Conservation (phyloP, 2,329 filamentous ascomycete genomes). For the Mariannaea elegans region DNA sequence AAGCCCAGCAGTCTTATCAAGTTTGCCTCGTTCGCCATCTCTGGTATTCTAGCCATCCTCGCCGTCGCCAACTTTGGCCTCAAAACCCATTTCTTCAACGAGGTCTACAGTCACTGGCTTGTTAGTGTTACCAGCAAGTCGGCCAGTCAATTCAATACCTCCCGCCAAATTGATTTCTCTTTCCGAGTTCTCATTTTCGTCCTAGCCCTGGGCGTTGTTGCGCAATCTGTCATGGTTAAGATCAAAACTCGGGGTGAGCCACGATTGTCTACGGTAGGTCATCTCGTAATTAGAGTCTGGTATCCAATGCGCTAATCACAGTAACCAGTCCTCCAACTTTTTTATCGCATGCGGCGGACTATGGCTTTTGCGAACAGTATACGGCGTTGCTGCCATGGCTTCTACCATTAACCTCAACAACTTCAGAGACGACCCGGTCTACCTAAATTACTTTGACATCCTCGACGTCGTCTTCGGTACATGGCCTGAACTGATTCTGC, state of each 20-base stretch:
- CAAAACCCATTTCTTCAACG: slow-evolving; percentile 18
- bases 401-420: slow-evolving; percentile 19
- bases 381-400: slow-evolving; percentile 31
- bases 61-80: slow-evolving; percentile 30
- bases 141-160: not conserved
- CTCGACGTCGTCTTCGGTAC: slow-evolving; percentile 35
- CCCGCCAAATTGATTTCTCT: slow-evolving; percentile 19
- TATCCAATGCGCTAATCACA: not conserved
- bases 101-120: not conserved
- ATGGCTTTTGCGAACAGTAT: slow-evolving; percentile 39
- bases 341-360: slow-evolving; percentile 35
- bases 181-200: slow-evolving; percentile 31
- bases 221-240: slow-evolving; percentile 35
- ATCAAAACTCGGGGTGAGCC: slow-evolving; percentile 20
- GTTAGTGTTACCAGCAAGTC: not conserved
- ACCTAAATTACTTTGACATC: slow-evolving; percentile 25
- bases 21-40: slow-evolving; percentile 22
- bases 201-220: slow-evolving; percentile 21
- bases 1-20: slow-evolving; percentile 10
- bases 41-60: slow-evolving; percentile 25
- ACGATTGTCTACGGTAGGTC: slow-evolving; percentile 28
- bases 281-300: too few species aligned
- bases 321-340: slow-evolving; percentile 31
- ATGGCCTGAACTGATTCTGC: slow-evolving; percentile 39
- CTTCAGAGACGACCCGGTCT: not conserved